Evolutionary conservation across 2,329 filamentous ascomycete genomes (phyloP), one percentile per base, ranked within the genome.

Genomic region (Fragosphaeria purpurea): DNA sequence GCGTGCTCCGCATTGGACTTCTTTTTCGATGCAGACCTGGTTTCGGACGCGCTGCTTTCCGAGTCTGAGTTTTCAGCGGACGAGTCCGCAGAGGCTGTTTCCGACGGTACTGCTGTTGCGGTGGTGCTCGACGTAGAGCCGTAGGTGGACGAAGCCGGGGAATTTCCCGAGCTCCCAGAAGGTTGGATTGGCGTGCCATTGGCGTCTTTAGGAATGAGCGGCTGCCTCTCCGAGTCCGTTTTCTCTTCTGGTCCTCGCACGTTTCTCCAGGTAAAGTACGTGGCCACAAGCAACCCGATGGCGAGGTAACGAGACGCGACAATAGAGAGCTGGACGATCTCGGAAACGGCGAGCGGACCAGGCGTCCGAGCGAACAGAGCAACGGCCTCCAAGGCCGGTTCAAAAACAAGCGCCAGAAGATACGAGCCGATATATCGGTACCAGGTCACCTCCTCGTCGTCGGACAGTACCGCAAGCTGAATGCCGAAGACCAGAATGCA

Each of bases 371-470:
- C 33, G 56, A 44, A 44, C 57, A 58, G 43, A 3, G 47, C 41
- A 9, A 66, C 48, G 22, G 62, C 62, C 40, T 65, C 60, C 13
- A 77, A 56, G 11, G 67, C 58, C 0, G 73, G 61, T 59, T 88
- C 84, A 38, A 78, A 75, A 11, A 71, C 57, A 7, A 83, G 64
- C 11, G 76, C 77, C 12, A 85, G 62, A 34, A 76, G 56, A 72
- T 82, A 85, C 10, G 78, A 77, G 13, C 80, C 82, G 55, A 77
- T 76, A 55, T 80, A 81, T 0, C 82, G 80, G 57, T 82, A 80
- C 72, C 80, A 83, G 8, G 79, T 70, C 3, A 73, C 70, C 47
- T 71, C 68, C 34, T 69, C 61, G 13, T 69, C 67, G 48, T 79
- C 75, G 3, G 70, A 65, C 11, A 85, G 69, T 22, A 71, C 72